Conservation (phyloP, 2,329 filamentous ascomycete species). For the Microsporum canis region DNA sequence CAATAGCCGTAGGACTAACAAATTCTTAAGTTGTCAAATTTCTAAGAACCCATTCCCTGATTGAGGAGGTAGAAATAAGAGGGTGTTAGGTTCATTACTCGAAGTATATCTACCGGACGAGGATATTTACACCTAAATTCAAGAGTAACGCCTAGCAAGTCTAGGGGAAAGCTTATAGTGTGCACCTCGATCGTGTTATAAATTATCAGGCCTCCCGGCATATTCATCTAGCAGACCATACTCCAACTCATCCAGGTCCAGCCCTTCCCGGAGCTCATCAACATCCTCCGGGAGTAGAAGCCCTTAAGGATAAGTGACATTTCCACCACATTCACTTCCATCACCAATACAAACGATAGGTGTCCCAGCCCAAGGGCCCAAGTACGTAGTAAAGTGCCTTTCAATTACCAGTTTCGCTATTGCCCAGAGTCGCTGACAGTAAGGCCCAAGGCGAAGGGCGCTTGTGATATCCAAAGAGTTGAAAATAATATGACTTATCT, state of each 20-base stretch:
- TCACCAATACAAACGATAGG: slow-evolving; percentile 22
- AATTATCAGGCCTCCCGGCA: background rate
- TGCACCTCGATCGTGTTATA: background rate
- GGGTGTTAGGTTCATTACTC: slow-evolving; percentile 14
- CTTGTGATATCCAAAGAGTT: no score
- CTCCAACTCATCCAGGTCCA: slow-evolving; percentile 7
- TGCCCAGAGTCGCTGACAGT: background rate
- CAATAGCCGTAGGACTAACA: slow-evolving; percentile 22
- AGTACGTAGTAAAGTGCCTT: slow-evolving; percentile 14
- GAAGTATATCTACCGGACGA: slow-evolving; percentile 13
- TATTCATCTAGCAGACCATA: background rate
- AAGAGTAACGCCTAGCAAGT: background rate
- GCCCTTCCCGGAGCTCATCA: slow-evolving; percentile 14
- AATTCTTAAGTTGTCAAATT: slow-evolving; percentile 26
- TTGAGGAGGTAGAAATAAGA: slow-evolving; percentile 19
- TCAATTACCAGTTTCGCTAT: slow-evolving; percentile 12
- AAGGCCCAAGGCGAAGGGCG: background rate
- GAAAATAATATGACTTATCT: background rate
- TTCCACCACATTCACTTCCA: slow-evolving; percentile 12
- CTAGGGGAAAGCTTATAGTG: background rate
- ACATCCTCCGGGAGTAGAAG: slow-evolving; percentile 15
- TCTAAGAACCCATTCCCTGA: slow-evolving; percentile 23
- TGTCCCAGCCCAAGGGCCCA: slow-evolving; percentile 22
- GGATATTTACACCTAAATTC: slow-evolving; percentile 6
- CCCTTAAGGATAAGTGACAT: slow-evolving; percentile 11